phyloP scores from a whole-genome alignment of 306 rosid species.

The Crotalaria pallida region DNA sequence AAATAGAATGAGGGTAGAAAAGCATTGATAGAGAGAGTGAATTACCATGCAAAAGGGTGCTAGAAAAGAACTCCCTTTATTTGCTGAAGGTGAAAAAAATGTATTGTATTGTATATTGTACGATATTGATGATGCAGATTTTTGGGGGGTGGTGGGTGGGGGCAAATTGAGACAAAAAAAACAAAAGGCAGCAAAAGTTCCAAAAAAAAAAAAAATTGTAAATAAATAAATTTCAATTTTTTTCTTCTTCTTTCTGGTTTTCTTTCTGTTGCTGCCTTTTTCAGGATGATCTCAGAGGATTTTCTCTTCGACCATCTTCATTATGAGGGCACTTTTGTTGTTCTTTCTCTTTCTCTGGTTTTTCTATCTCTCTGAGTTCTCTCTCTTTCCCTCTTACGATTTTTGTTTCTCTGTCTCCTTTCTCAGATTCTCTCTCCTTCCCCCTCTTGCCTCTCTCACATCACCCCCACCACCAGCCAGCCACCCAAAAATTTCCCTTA shows the following conservation, averaged over 20 bases:
- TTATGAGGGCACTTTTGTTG: conserved; percentile 15
- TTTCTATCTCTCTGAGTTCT: background rate
- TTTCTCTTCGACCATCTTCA: conserved; percentile 77
- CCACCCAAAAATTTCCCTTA: conserved; percentile 27
- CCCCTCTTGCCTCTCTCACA: conserved; percentile 41
- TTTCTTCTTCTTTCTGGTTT: background rate
- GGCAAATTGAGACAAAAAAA: conserved; percentile 48
- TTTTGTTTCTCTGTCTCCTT: conserved; percentile 1
- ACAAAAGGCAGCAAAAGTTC: conserved; percentile 70
- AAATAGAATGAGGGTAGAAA: background rate
- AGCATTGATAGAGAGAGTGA: conserved; percentile 8
- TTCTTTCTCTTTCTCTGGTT: conserved; percentile 8
- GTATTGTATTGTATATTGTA: background rate
- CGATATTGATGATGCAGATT: conserved; percentile 22
- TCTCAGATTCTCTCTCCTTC: conserved; percentile 19
- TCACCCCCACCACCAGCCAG: conserved; percentile 43
- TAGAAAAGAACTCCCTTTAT: conserved; percentile 22
- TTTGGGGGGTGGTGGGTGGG: conserved; percentile 13
- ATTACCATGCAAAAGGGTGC: conserved; percentile 48
- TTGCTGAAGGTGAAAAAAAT: background rate
- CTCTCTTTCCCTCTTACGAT: conserved; percentile 20
- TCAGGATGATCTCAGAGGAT: conserved; percentile 84
- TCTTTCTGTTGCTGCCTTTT: conserved; percentile 60
- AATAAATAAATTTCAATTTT: background rate
- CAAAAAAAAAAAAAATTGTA: conserved; percentile 22